phyloP scores from a whole-genome alignment of 1,284 basidiomycete genomes.

The Leccinum pachyderme region DNA sequence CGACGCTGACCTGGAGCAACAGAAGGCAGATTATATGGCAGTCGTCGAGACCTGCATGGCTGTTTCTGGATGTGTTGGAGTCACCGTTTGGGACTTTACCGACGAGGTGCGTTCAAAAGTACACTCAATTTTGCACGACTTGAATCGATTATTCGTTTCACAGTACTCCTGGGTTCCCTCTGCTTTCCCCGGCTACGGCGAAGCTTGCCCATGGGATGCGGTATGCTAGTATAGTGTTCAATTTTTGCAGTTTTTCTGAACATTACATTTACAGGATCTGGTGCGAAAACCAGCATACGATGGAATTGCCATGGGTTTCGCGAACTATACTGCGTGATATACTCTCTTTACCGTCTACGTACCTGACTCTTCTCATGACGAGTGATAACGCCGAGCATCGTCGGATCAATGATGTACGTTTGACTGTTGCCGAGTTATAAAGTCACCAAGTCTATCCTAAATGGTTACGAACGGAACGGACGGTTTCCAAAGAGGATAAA shows the following conservation, averaged over 20 bases:
- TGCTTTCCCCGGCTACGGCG: constrained; percentile 11
- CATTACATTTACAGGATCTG: constrained; percentile 9
- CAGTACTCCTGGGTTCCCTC: constrained; percentile 21
- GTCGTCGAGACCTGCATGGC: constrained; percentile 16
- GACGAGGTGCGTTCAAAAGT: constrained; percentile 11
- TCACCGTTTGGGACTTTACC: constrained; percentile 23
- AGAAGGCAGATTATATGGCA: constrained; percentile 33
- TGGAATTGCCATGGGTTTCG: constrained; percentile 11
- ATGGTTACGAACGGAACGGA: not conserved
- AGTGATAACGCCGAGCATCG: constrained; percentile 27
- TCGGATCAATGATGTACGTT: not conserved
- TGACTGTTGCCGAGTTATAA: not conserved
- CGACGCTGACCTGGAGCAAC: constrained; percentile 44
- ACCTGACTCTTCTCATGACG: constrained; percentile 55
- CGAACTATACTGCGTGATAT: not conserved
- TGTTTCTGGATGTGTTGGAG: constrained; percentile 16
- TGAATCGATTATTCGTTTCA: not conserved
- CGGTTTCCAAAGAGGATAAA: not conserved
- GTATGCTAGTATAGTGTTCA: constrained; percentile 3
- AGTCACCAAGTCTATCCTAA: not conserved
- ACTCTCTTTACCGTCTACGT: not conserved
- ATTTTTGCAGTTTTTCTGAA: not conserved
- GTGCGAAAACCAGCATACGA: constrained; percentile 16
- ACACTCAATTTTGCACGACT: not conserved
- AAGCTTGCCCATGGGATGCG: constrained; percentile 17